Evolutionary conservation across 805 yeast species (phyloP).

Genomic region (Zygosaccharomyces siamensis): DNA sequence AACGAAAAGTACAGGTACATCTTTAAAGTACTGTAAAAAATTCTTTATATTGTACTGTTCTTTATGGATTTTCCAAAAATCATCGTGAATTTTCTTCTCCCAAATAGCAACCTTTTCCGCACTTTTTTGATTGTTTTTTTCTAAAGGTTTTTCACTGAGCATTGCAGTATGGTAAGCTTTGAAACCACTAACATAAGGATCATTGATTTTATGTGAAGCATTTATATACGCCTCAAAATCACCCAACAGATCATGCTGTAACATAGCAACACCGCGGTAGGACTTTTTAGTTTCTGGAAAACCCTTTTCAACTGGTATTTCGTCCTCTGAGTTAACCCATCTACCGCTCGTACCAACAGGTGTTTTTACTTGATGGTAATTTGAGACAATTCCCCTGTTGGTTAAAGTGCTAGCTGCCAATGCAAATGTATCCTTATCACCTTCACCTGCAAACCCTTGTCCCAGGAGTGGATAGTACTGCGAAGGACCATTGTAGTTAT

Average conservation of each 20-base stretch:
- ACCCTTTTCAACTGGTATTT: slow-evolving; percentile 24
- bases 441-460: slow-evolving; percentile 75
- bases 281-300: slow-evolving; percentile 11
- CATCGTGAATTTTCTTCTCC: slow-evolving; percentile 10
- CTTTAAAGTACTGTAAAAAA: slow-evolving; percentile 8
- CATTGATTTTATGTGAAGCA: slow-evolving; percentile 11
- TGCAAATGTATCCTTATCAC: slow-evolving; percentile 73
- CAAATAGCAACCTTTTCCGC: slow-evolving; percentile 3
- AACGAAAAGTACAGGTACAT: slow-evolving; percentile 33
- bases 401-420: slow-evolving; percentile 53
- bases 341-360: slow-evolving; percentile 39
- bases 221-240: slow-evolving; percentile 40
- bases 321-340: slow-evolving; percentile 18
- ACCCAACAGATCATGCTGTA: slow-evolving; percentile 64
- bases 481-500: slow-evolving; percentile 62
- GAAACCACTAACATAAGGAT: background rate
- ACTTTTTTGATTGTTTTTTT: background rate
- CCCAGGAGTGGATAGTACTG: slow-evolving; percentile 65
- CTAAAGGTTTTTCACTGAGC: background rate
- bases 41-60: slow-evolving; percentile 2
- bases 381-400: slow-evolving; percentile 20
- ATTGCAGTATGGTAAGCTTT: background rate
- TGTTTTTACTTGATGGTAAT: slow-evolving; percentile 45
- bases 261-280: slow-evolving; percentile 71
- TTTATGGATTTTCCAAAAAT: slow-evolving; percentile 9